Evolutionary conservation across 176 grass and related monocot species (phyloP).

Genomic region (Poa annua): DNA sequence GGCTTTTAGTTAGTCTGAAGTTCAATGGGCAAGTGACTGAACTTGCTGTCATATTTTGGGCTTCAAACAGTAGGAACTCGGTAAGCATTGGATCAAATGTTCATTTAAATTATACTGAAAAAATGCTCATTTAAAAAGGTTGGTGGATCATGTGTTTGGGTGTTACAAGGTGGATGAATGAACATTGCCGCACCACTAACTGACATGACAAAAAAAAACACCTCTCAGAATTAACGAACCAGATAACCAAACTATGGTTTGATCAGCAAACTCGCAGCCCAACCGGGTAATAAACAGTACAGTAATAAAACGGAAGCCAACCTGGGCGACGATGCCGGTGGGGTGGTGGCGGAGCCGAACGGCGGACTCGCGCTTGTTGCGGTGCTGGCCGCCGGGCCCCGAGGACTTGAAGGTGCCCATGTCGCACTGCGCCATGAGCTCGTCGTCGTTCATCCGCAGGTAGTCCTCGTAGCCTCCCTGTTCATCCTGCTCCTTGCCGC

Average conservation of each 20-base stretch:
- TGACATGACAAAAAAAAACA: not conserved
- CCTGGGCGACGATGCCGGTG: slow-evolving; percentile 87
- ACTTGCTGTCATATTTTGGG: not conserved
- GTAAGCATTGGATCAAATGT: not conserved
- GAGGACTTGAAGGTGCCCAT: slow-evolving; percentile 90
- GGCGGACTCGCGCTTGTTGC: slow-evolving; percentile 95
- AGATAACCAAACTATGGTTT: not conserved
- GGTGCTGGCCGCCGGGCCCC: slow-evolving; percentile 93
- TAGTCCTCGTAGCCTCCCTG: slow-evolving; percentile 33
- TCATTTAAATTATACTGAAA: too few species aligned
- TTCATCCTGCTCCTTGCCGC: slow-evolving; percentile 5
- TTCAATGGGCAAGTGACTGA: not conserved
- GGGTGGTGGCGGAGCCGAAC: slow-evolving; percentile 80
- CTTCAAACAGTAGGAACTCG: not conserved
- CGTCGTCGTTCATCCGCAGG: slow-evolving; percentile 66
- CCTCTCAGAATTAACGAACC: not conserved
- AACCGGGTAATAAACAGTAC: not conserved
- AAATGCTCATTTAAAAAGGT: not conserved
- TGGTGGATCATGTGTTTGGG: not conserved
- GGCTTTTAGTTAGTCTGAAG: not conserved
- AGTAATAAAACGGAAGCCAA: slow-evolving; percentile 5
- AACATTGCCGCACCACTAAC: not conserved
- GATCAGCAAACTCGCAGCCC: not conserved
- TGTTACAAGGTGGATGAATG: not conserved
- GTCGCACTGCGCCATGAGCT: slow-evolving; percentile 86